Evolutionary conservation across 2,329 filamentous ascomycete species (phyloP), one percentile per base, ranked within the genome.

Genomic region (Lecanosticta acicola): DNA sequence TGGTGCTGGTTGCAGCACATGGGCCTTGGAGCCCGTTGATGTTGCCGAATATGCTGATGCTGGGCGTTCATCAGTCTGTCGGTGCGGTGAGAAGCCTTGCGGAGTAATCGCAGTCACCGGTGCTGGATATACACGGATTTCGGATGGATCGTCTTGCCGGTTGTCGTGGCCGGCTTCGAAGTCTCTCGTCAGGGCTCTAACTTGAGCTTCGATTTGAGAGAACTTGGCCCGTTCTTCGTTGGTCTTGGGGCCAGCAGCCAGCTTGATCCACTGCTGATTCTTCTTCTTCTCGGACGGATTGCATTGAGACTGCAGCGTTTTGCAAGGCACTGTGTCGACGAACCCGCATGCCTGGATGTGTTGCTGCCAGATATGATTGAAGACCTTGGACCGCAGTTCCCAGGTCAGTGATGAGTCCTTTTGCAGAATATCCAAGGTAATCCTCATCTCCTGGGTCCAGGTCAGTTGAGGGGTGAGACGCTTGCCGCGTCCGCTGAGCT

Each of bases 401-500:
- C 40, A 42, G 5, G 40, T 21, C 2, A 35, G 16, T 11, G 3
- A 13, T 2, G 3, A 3, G 3, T 35, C 18, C 2, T 24, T 17
- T 13, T 21, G 16, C 26, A 42, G 40, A n/a, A 35, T 4, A 32
- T 42, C 8, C 3, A 42, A 32, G 16, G 40, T 34, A 3, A 42
- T 17, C 18, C 32, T 34, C 40, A 42, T 42, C 9, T 42, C 40
- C 13, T 35, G 9, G 2, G 40, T 42, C 29, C 40, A 42, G 2
- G 4, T 42, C 3, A 42, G 40, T 29, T 29, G 5, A 8, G 18
- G 3, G 10, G 40, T 18, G 2, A 3, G 32, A 2, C 40, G 40
- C 5, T 21, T n/a, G 14, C 40, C 40, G 8, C 21, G n/a, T 7
- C 40, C 40, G 11, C 26, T 8, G 3, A 35, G 5, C 40, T 35